Percentiles rank a stretch among this genome's conserved stretches.
phyloP scores from a whole-genome alignment of 2,329 filamentous ascomycete genomes.

The Aureobasidium musti region DNA sequence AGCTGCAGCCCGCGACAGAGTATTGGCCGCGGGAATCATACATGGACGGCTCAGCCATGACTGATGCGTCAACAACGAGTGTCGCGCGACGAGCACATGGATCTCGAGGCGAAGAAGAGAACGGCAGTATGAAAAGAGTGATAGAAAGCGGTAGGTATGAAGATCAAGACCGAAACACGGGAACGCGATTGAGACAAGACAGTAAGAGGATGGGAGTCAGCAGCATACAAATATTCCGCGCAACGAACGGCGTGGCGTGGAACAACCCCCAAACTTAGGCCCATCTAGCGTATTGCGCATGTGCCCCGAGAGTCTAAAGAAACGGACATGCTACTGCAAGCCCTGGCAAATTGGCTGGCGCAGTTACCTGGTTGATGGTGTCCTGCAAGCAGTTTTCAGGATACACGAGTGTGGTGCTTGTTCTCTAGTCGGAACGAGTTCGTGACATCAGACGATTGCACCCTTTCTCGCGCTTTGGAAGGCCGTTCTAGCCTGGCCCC shows the following conservation, averaged over 20 bases:
- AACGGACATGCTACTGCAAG: neutral
- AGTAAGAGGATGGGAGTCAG: neutral
- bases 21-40: conserved; percentile 17
- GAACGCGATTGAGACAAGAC: neutral
- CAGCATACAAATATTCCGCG: conserved; percentile 8
- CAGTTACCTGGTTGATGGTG: neutral
- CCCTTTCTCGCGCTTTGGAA: neutral
- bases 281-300: neutral
- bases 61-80: conserved; percentile 4
- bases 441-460: neutral
- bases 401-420: neutral
- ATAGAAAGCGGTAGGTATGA: neutral
- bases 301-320: conserved; percentile 6
- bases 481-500: neutral
- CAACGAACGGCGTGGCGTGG: conserved; percentile 22
- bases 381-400: neutral
- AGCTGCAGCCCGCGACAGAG: neutral
- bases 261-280: conserved; percentile 16
- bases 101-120: neutral
- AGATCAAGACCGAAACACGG: neutral
- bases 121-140: neutral
- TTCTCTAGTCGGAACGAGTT: neutral
- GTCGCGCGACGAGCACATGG: neutral
- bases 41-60: conserved; percentile 20
- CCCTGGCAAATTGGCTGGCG: neutral